Evolutionary conservation across 2,329 filamentous ascomycete species (phyloP).

Genomic region (Fusarium nurragi): DNA sequence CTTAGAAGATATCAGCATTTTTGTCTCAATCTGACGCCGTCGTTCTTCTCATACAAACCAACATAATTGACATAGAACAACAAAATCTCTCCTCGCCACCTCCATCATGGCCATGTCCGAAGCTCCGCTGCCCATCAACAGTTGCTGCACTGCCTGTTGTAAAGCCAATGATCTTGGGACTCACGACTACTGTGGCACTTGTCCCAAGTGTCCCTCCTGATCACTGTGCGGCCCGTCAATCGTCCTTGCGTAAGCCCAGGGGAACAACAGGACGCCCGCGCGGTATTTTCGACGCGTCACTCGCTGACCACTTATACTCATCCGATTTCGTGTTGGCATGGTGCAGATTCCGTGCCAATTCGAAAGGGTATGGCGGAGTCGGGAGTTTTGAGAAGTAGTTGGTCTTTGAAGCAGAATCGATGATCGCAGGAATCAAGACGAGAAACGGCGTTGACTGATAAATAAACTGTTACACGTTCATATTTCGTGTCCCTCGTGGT

Average conservation of each 20-base stretch:
- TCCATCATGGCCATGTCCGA: slow-evolving; percentile 35
- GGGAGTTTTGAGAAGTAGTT: neutral
- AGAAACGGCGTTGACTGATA: neutral
- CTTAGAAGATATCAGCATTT: slow-evolving; percentile 13
- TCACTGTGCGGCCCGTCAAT: neutral
- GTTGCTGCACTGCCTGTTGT: slow-evolving; percentile 46
- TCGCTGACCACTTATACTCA: neutral
- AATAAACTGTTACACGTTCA: slow-evolving; percentile 9
- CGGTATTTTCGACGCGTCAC: neutral
- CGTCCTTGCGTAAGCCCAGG: neutral
- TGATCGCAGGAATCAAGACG: neutral
- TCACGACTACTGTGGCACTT: slow-evolving; percentile 48
- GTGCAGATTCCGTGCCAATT: neutral
- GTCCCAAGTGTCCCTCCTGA: slow-evolving; percentile 42
- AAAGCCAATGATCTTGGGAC: slow-evolving; percentile 47
- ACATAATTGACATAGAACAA: slow-evolving; percentile 1
- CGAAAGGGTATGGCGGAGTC: neutral
- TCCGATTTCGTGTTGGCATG: neutral
- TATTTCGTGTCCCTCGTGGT: neutral
- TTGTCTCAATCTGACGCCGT: slow-evolving; percentile 2
- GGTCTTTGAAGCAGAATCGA: neutral
- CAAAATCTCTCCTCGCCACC: neutral
- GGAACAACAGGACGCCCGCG: neutral
- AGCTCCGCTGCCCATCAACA: slow-evolving; percentile 30
- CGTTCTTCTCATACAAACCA: neutral